Evolutionary conservation across 2,329 filamentous ascomycete genomes (phyloP).

Genomic region (Gremmenia infestans): DNA sequence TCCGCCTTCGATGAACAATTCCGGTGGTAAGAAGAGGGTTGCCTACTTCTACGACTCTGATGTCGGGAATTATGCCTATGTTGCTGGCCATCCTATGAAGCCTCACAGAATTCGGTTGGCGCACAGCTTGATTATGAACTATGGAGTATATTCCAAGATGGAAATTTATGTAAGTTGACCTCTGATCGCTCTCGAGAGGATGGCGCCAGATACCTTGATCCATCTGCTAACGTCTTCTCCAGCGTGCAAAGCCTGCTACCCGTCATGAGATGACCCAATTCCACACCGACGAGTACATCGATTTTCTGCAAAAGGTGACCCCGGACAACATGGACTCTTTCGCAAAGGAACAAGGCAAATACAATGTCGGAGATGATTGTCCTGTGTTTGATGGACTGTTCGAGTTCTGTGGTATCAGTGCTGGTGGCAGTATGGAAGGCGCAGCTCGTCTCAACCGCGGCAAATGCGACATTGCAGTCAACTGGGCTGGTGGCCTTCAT

Average conservation of each 20-base stretch:
- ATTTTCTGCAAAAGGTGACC: constrained; percentile 90
- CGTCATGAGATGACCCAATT: constrained; percentile 90
- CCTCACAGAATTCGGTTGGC: constrained; percentile 92
- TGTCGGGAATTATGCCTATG: constrained; percentile 97
- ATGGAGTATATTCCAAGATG: constrained; percentile 94
- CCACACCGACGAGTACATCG: constrained; percentile 91
- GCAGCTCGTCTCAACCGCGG: constrained; percentile 83
- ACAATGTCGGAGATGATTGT: constrained; percentile 95
- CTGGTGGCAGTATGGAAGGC: constrained; percentile 89
- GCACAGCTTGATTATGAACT: constrained; percentile 93
- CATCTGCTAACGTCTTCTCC: constrained; percentile 12
- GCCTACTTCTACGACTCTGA: constrained; percentile 99
- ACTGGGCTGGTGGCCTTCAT: constrained; percentile 96
- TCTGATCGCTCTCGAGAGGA: not conserved
- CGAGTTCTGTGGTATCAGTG: constrained; percentile 92
- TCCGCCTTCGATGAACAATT: constrained; percentile 43
- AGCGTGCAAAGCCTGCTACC: constrained; percentile 82
- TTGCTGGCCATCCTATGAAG: constrained; percentile 97
- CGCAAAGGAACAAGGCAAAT: constrained; percentile 83
- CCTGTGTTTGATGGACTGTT: constrained; percentile 98
- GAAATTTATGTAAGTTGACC: constrained; percentile 76
- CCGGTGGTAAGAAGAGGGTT: constrained; percentile 68
- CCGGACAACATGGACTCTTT: constrained; percentile 98
- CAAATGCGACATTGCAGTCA: constrained; percentile 95
- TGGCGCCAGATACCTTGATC: not conserved